Base-by-base conservation (phyloP, 139 green algal genomes). In the Closterium sp. region DNA sequence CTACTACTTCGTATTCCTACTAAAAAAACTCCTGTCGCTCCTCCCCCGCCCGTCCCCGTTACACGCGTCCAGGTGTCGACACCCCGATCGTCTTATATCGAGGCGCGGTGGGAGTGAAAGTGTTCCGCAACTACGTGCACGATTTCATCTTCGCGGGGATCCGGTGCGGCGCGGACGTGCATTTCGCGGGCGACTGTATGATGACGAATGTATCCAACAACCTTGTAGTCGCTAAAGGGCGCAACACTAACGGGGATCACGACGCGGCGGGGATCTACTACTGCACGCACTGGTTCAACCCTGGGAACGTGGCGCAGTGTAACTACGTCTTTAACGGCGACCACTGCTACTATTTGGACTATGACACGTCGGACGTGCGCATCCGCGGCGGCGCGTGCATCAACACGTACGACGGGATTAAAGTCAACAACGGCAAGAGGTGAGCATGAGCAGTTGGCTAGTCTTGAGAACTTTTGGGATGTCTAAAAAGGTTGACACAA, bases 81-180 rank as follows among this genome's bases (percentile, higher is more conserved):
- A 79, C 62, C 17, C 62, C 62, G 19, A 90, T 90, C 42, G n/a
- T 90, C 11, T 45, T 91, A n/a, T 45, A 89, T 90, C 31, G 89
- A 34, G 89, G 38, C 17, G 31, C 89, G 1, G 89, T 88, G 30
- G 45, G 34, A 4, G 38, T 91, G 50, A 91, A 50, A 24, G 70
- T 91, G 70, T 89, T 27, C 0, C 89, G 89, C 29, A 91, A 91
- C 89, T 91, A 91, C 32, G 24, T 91, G n/a, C 89, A 89, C 89
- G 29, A 90, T 31, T 90, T 84, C 27, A 79, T 31, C 88, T 86
- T 86, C 34, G n/a, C 42, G 9, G 88, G 28, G 2, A 90, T 90
- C 88, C 38, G 38, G 29, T 90, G 88, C 88, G 88, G 88, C 42
- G 34, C 38, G 10, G 88, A 79, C n/a, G 29, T 79, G 27, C n/a